A percentile compares a stretch with the other conserved stretches of the same genome.
Conservation (phyloP, 1,284 basidiomycete species). For the Moesziomyces parantarcticus region DNA sequence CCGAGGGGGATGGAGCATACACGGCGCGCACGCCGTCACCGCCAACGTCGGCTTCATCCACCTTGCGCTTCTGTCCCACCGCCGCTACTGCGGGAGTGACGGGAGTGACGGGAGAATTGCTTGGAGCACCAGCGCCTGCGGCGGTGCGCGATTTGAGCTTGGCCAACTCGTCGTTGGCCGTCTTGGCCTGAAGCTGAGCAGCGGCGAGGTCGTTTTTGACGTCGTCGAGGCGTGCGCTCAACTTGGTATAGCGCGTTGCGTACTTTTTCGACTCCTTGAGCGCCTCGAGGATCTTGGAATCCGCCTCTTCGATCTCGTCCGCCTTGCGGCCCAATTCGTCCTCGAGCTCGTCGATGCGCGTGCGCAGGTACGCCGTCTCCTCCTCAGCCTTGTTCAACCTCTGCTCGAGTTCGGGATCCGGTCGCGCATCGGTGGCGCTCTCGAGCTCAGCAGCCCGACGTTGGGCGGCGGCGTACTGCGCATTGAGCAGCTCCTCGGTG, state of each 20-base stretch:
- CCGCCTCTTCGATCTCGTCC: conserved; percentile 59
- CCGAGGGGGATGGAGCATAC: conserved; percentile 17
- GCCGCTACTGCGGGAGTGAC: background rate
- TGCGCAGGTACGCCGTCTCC: conserved; percentile 19
- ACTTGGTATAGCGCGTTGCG: conserved; percentile 26
- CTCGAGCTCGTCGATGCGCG: conserved; percentile 49
- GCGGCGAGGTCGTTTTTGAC: conserved; percentile 14
- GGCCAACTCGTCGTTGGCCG: conserved; percentile 3
- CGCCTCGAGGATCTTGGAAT: conserved; percentile 53
- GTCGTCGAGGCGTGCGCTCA: conserved; percentile 25
- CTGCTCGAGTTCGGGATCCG: background rate
- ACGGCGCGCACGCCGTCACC: conserved; percentile 14
- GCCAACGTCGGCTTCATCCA: background rate
- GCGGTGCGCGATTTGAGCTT: background rate
- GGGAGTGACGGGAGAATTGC: background rate
- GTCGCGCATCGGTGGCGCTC: too few relatives aligned
- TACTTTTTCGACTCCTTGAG: conserved; percentile 58
- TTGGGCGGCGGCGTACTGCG: conserved; percentile 28
- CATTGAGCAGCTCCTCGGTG: conserved; percentile 39
- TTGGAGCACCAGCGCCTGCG: background rate
- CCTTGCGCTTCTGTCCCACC: background rate
- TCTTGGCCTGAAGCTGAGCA: background rate
- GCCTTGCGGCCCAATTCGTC: conserved; percentile 53
- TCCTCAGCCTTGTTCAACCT: background rate
- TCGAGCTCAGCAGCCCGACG: conserved; percentile 26